phyloP scores from a whole-genome alignment of 2,329 filamentous ascomycete species.

The Coleophoma crateriformis region DNA sequence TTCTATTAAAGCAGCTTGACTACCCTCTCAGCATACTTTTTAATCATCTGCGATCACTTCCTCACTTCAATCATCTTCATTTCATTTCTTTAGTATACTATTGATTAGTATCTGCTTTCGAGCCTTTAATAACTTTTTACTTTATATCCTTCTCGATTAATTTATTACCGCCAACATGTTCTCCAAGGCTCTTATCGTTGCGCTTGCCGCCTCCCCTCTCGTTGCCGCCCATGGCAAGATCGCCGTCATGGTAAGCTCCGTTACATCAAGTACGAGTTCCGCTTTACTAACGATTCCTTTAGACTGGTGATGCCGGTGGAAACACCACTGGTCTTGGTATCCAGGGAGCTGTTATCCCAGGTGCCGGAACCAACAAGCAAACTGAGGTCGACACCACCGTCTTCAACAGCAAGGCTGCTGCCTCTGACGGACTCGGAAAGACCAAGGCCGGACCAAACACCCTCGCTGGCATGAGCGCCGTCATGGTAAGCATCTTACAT shows the following conservation, averaged over 20 bases:
- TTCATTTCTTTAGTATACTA: no score
- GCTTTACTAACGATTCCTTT: no score
- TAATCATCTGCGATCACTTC: no score
- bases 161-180: slow-evolving; percentile 16
- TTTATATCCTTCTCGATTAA: no score
- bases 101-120: no score
- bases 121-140: no score
- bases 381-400: slow-evolving; percentile 41
- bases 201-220: slow-evolving; percentile 1
- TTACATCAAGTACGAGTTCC: background rate
- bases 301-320: slow-evolving; percentile 30
- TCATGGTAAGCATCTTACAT: no score
- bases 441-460: background rate
- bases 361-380: slow-evolving; percentile 31
- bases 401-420: slow-evolving; percentile 25
- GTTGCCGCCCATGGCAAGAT: slow-evolving; percentile 6
- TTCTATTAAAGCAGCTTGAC: no score
- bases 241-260: slow-evolving; percentile 7
- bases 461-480: no score
- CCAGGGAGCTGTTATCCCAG: slow-evolving; percentile 33
- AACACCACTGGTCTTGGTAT: slow-evolving; percentile 38
- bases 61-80: no score
- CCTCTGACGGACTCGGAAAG: slow-evolving; percentile 11
- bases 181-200: slow-evolving; percentile 21
- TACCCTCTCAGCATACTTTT: no score